Base-by-base conservation (phyloP, 768 basidiomycete species). In the Trichaptum fuscoviolaceum region DNA sequence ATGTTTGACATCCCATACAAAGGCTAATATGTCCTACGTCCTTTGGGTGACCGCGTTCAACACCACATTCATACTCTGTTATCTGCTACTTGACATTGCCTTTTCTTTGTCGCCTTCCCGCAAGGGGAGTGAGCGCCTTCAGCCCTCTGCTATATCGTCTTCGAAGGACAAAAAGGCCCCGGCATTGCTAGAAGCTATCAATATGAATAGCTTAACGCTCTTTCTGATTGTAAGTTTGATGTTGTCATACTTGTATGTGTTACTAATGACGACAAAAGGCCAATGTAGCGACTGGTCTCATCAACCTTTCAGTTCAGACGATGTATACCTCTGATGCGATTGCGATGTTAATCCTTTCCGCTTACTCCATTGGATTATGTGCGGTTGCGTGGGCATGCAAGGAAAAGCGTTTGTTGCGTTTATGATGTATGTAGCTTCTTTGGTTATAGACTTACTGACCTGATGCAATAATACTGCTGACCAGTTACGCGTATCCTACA, bases 31-130 rank as follows among this genome's bases (percentile, higher is more conserved):
- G 34, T 83, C 91, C 4, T 99, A 99, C 76, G 87, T 95, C 36
- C 76, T 95, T 20, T 98, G 96, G 95, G 84, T 91, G 8, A 84
- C 86, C 0, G 95, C 93, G 10, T 96, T 86, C 85, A 99, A 98
- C 74, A 88, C 89, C 0, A 84, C 88, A 2, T 95, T 95, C 79
- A 78, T 98, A 18, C 81, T 95, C 6, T 87, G 85, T 15, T 96
- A 97, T 77, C 81, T 95, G 57, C 68, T 88, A 25, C 77, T 97
- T 58, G 93, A 98, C 70, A 82, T 91, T 65, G 71, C 77, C 57
- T 90, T 93, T 75, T 89, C 85, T 74, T 84, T 87, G 2, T 75
- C 79, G 15, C 80, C 77, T 25, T 71, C 77, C 12, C 57, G 23
- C 9, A 7, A 25, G n/a, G 20, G 15, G n/a, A 42, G 30, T 3